These are phyloP conservation scores for Diplodia mutila DNA, from an alignment of 2,329 filamentous ascomycete species.

Conservation along the genomic window DNA sequence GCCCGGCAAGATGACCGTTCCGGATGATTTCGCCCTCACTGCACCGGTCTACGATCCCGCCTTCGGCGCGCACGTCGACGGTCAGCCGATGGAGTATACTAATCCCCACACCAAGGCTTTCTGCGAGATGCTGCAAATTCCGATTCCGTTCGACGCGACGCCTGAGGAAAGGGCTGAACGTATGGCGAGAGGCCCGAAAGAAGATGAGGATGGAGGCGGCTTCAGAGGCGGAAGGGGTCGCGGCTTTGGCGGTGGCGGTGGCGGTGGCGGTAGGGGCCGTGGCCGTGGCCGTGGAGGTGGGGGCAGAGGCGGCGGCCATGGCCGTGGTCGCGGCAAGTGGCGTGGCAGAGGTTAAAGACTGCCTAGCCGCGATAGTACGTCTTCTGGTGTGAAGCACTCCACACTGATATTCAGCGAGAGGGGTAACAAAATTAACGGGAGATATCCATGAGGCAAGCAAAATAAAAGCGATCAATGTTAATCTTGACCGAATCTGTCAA, in stretches of 20 bases:
- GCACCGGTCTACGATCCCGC: conserved; percentile 70
- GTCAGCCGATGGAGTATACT: conserved; percentile 78
- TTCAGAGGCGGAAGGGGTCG: conserved; percentile 35
- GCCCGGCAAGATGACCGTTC: conserved; percentile 66
- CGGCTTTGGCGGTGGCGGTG: conserved; percentile 27
- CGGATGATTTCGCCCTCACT: conserved; percentile 75
- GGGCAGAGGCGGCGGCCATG: background rate
- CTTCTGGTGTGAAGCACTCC: background rate
- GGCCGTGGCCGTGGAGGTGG: background rate
- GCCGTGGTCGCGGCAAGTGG: background rate
- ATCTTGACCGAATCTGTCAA: background rate
- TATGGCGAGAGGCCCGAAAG: conserved; percentile 57
- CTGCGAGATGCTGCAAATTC: conserved; percentile 75
- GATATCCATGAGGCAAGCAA: background rate
- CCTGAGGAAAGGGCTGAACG: conserved; percentile 65
- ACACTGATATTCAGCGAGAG: background rate
- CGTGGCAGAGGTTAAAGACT: background rate
- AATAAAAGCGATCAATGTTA: background rate
- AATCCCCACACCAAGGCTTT: conserved; percentile 86
- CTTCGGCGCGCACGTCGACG: conserved; percentile 59
- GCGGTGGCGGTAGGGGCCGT: background rate
- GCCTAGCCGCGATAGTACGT: background rate
- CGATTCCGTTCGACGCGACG: conserved; percentile 75
- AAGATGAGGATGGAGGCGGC: conserved; percentile 30
- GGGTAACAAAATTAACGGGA: background rate